A percentile compares a stretch with the other conserved stretches of the same genome.
phyloP scores from a whole-genome alignment of 2,329 filamentous ascomycete genomes.

The Penicillium crustosum region DNA sequence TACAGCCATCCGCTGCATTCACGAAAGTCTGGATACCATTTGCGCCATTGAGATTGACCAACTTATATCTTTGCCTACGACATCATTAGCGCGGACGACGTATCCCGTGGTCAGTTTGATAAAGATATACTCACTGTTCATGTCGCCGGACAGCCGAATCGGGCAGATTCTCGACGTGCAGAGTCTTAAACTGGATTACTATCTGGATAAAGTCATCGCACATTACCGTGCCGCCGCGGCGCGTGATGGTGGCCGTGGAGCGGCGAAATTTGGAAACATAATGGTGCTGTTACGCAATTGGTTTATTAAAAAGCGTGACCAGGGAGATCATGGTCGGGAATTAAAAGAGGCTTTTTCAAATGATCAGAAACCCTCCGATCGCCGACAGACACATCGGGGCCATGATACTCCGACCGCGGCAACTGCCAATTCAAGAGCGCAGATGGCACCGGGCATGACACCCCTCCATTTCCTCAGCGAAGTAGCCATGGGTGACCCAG shows the following conservation, averaged over 20 bases:
- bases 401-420: background rate
- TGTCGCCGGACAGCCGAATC: constrained; percentile 63
- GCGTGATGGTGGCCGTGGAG: constrained; percentile 63
- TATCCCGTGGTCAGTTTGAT: constrained; percentile 71
- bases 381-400: background rate
- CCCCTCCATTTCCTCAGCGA: constrained; percentile 41
- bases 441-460: constrained; percentile 29
- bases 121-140: constrained; percentile 70
- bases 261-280: constrained; percentile 69
- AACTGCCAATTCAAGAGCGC: background rate
- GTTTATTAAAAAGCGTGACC: constrained; percentile 54
- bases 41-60: constrained; percentile 58
- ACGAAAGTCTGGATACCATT: constrained; percentile 66
- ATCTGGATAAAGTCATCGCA: constrained; percentile 68
- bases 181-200: constrained; percentile 63
- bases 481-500: constrained; percentile 42
- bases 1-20: constrained; percentile 65
- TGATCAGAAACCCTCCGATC: constrained; percentile 3
- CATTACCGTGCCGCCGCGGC: constrained; percentile 66
- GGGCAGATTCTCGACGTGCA: constrained; percentile 68
- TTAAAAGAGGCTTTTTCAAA: constrained; percentile 26
- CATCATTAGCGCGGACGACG: constrained; percentile 69
- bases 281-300: constrained; percentile 68
- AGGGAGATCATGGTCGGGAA: constrained; percentile 37
- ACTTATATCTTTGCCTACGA: constrained; percentile 66